Evolutionary conservation across 2,329 filamentous ascomycete species (phyloP), one percentile per base, ranked within the genome.

Genomic region (Aureobasidium melanogenum): DNA sequence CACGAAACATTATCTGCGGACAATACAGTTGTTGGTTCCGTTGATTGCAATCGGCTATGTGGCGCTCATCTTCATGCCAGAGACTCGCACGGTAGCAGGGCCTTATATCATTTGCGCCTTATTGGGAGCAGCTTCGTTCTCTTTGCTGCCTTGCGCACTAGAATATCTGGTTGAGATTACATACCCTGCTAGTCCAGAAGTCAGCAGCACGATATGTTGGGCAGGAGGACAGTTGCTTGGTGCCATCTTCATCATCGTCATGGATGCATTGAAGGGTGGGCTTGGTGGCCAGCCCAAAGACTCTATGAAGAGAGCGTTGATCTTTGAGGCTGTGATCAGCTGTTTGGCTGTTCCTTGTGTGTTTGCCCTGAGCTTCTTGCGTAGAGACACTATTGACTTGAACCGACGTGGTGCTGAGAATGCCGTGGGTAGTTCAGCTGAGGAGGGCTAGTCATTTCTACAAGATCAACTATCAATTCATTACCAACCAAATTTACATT

Each of bases 91-190:
- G 3, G 69, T 92, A 0, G 82, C 79, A 0, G 88, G 89, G 0
- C 86, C 89, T 0, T 96, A 91, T 70, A 80, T 88, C 58, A 82
- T 96, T 17, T 84, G 89, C 65, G 84, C 87, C 2, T 64, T 95
- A 17, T 79, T 96, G 3, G 94, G 94, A 47, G 91, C 91, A 1
- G 77, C 89, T 0, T 86, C 82, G 10, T 97, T 97, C 75, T 82
- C 82, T 22, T 77, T 97, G 3, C 81, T 97, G 0, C 94, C 94
- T 3, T 83, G 96, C 39, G 88, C 86, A 6, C 82, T 97, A 54
- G 94, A 99, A 74, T 91, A 88, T 67, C 78, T 97, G 17, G 89
- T 89, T 56, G 91, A 97, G 72, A 82, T 96, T 63, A 91, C 88
- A 5, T 89, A 94, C 69, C 94, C 94, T 0, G 84, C 95, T 28